Percentiles rank a stretch among this genome's conserved stretches.
Evolutionary conservation across 1,284 basidiomycete genomes (phyloP).

Genomic region (Volvariella surrecta): DNA sequence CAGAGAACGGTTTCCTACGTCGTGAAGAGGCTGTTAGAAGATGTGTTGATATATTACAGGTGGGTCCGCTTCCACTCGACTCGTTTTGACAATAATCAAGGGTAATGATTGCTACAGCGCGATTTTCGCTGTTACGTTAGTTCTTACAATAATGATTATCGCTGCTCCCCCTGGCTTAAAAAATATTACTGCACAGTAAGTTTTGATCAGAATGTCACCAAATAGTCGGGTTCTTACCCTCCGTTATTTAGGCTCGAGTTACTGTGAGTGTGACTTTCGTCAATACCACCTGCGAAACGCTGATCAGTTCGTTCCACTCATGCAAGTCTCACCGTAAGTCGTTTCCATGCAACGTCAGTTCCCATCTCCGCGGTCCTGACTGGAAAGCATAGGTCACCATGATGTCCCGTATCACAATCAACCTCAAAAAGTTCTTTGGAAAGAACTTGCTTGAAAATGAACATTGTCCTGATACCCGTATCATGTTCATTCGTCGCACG

Average conservation of each 20-base stretch:
- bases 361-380: too few relatives aligned
- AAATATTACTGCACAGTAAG: constrained; percentile 36
- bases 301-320: constrained; percentile 5
- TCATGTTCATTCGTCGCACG: constrained; percentile 14
- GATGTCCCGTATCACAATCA: constrained; percentile 45
- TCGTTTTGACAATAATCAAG: not conserved
- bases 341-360: too few relatives aligned
- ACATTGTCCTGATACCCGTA: constrained; percentile 13
- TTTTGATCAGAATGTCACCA: not conserved
- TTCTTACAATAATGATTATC: constrained; percentile 35
- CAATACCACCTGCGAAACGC: not conserved
- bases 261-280: constrained; percentile 27
- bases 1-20: constrained; percentile 21
- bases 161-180: constrained; percentile 24
- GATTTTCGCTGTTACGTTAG: constrained; percentile 33
- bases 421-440: constrained; percentile 26
- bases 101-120: constrained; percentile 18
- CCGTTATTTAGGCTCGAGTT: constrained; percentile 41
- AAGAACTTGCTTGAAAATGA: constrained; percentile 6
- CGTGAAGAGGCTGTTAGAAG: constrained; percentile 28
- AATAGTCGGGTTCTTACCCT: constrained; percentile 2
- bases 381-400: constrained; percentile 30
- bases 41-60: constrained; percentile 39
- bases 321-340: not conserved
- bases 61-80: constrained; percentile 10